A percentile compares a stretch with the other conserved stretches of the same genome.
These are phyloP conservation scores for Cardamine resedifolia DNA, from an alignment of 345 rosid species.

Conservation along the genomic window DNA sequence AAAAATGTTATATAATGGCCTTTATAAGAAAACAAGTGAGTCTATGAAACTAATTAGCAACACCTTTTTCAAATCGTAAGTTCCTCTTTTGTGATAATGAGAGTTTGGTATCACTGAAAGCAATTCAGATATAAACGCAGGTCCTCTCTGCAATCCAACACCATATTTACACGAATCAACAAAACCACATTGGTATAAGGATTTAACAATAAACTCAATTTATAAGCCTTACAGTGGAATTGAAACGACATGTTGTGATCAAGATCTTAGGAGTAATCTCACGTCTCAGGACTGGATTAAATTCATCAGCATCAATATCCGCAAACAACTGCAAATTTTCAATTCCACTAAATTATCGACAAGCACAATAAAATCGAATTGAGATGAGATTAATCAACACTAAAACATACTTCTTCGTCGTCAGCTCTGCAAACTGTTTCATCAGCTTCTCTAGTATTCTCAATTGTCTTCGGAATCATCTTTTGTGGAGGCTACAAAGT, in stretches of 20 bases:
- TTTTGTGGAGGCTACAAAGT: slow-evolving; percentile 65
- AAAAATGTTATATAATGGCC: not conserved
- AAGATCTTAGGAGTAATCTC: slow-evolving; percentile 64
- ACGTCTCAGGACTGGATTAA: slow-evolving; percentile 59
- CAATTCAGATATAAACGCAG: slow-evolving; percentile 74
- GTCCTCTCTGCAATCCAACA: slow-evolving; percentile 67
- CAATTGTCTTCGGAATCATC: slow-evolving; percentile 74
- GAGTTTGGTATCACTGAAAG: slow-evolving; percentile 84
- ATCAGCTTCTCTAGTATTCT: slow-evolving; percentile 87
- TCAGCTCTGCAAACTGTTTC: slow-evolving; percentile 91
- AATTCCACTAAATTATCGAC: not conserved
- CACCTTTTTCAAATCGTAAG: slow-evolving; percentile 92
- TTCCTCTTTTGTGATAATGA: slow-evolving; percentile 77
- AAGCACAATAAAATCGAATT: not conserved
- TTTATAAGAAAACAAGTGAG: not conserved
- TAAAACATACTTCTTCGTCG: slow-evolving; percentile 71
- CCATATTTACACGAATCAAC: not conserved
- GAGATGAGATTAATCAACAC: not conserved
- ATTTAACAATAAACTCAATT: too few relatives aligned
- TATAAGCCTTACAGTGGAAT: slow-evolving; percentile 76
- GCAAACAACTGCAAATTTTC: slow-evolving; percentile 60
- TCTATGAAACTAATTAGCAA: not conserved
- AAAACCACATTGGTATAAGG: not conserved
- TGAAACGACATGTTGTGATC: slow-evolving; percentile 90
- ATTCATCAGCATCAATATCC: slow-evolving; percentile 87